Evolutionary conservation across 2,329 filamentous ascomycete species (phyloP).

Genomic region (Xylariomycetidae sp.): DNA sequence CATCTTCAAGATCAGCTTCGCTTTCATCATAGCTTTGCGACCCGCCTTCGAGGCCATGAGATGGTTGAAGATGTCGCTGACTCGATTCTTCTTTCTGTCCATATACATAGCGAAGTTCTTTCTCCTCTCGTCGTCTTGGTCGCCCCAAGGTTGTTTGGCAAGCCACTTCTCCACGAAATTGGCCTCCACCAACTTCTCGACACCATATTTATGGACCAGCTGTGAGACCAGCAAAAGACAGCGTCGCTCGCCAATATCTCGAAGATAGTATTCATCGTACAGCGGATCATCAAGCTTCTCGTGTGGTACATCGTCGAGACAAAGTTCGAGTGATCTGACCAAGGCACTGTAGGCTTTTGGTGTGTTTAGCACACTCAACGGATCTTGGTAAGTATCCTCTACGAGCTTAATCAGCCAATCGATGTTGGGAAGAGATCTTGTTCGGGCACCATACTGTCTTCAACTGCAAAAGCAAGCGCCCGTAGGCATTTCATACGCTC

Average conservation of each 20-base stretch:
- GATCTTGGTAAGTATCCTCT: slow-evolving; percentile 28
- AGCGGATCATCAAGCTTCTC: slow-evolving; percentile 49
- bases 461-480: slow-evolving; percentile 52
- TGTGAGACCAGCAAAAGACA: slow-evolving; percentile 54
- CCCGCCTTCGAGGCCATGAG: slow-evolving; percentile 48
- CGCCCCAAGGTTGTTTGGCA: slow-evolving; percentile 66
- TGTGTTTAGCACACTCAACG: slow-evolving; percentile 44
- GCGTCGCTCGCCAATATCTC: slow-evolving; percentile 57
- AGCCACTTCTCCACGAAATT: slow-evolving; percentile 70
- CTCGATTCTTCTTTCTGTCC: slow-evolving; percentile 45
- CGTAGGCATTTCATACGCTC: slow-evolving; percentile 53
- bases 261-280: slow-evolving; percentile 60
- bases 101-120: slow-evolving; percentile 51
- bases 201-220: slow-evolving; percentile 56
- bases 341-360: slow-evolving; percentile 50
- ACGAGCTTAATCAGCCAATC: slow-evolving; percentile 33
- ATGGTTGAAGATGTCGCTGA: slow-evolving; percentile 47
- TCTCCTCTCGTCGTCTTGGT: slow-evolving; percentile 42
- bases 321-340: slow-evolving; percentile 56
- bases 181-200: slow-evolving; percentile 54
- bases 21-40: slow-evolving; percentile 45
- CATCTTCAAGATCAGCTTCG: slow-evolving; percentile 38
- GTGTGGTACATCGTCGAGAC: slow-evolving; percentile 44
- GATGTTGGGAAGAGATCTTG: slow-evolving; percentile 15
- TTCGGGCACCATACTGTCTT: slow-evolving; percentile 34